phyloP scores from a whole-genome alignment of 805 yeast genomes.

The Candida dajiaensis region DNA sequence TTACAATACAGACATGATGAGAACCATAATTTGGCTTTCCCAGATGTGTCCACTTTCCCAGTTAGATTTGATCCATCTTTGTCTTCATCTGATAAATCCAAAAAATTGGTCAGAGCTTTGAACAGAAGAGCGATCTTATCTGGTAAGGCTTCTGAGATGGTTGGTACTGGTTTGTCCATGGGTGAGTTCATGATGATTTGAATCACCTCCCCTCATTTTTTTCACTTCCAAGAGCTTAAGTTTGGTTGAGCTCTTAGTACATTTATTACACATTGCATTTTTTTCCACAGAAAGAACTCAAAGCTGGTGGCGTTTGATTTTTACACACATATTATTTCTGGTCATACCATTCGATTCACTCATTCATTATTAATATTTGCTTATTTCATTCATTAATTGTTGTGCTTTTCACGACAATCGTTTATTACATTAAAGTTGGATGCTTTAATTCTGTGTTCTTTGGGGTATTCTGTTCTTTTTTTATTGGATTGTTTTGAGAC shows the following conservation, averaged over 20 bases:
- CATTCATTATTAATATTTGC: background rate
- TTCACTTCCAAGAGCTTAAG: background rate
- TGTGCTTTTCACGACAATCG: background rate
- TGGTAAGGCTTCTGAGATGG: constrained; percentile 26
- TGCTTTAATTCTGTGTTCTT: background rate
- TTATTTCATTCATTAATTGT: background rate
- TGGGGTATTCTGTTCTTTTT: background rate
- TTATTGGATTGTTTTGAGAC: background rate
- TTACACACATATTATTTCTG: background rate
- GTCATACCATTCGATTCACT: background rate
- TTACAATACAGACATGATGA: constrained; percentile 25
- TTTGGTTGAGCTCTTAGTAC: background rate
- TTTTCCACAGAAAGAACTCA: background rate
- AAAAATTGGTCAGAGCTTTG: constrained; percentile 17
- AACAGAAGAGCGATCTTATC: constrained; percentile 25
- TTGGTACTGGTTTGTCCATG: constrained; percentile 23
- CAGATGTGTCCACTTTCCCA: constrained; percentile 25
- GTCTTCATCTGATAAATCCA: constrained; percentile 1
- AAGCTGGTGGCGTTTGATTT: background rate
- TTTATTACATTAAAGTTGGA: background rate
- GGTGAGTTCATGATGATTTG: constrained; percentile 18
- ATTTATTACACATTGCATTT: background rate
- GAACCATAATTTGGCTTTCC: constrained; percentile 24
- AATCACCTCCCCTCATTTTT: background rate
- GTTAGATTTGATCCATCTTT: constrained; percentile 21